Evolutionary conservation across 2,329 filamentous ascomycete genomes (phyloP).

Genomic region (Chaetomium strumarium): DNA sequence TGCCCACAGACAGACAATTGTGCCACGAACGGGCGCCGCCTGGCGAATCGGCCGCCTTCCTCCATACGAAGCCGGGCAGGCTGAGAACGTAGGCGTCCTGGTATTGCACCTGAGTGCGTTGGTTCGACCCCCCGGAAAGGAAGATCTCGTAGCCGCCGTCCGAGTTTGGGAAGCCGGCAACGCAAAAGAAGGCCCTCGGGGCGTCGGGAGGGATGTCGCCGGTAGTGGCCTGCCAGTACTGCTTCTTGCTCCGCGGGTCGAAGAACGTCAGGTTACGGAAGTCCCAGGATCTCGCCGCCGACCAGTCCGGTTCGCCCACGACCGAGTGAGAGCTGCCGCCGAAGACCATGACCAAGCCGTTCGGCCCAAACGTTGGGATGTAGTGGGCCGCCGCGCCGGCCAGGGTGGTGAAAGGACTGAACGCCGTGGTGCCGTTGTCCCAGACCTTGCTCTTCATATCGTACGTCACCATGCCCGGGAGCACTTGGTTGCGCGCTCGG

Average conservation of each 20-base stretch:
- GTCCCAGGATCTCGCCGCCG: background rate
- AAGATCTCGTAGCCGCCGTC: slow-evolving; percentile 20
- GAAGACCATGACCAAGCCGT: slow-evolving; percentile 16
- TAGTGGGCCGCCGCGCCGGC: slow-evolving; percentile 7
- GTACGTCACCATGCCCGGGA: slow-evolving; percentile 18
- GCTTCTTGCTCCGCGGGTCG: slow-evolving; percentile 16
- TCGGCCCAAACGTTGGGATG: slow-evolving; percentile 14
- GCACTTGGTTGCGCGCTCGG: slow-evolving; percentile 3
- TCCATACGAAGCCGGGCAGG: slow-evolving; percentile 22
- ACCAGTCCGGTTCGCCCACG: background rate
- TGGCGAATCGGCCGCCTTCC: slow-evolving; percentile 4
- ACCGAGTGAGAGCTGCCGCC: slow-evolving; percentile 6
- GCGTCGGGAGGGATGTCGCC: slow-evolving; percentile 8
- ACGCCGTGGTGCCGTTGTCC: slow-evolving; percentile 13
- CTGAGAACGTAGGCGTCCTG: slow-evolving; percentile 20
- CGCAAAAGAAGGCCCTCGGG: slow-evolving; percentile 9
- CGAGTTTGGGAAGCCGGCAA: slow-evolving; percentile 4
- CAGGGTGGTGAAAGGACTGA: slow-evolving; percentile 14
- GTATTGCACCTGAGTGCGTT: slow-evolving; percentile 4
- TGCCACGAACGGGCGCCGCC: slow-evolving; percentile 2
- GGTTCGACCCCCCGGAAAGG: slow-evolving; percentile 14
- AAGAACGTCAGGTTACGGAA: slow-evolving; percentile 19
- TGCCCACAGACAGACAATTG: slow-evolving; percentile 17
- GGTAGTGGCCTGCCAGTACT: slow-evolving; percentile 13
- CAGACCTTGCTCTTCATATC: slow-evolving; percentile 15